Percentiles rank a stretch among this genome's conserved stretches.
Conservation (phyloP, 805 yeast species). For the Saccharomyces paradoxus region DNA sequence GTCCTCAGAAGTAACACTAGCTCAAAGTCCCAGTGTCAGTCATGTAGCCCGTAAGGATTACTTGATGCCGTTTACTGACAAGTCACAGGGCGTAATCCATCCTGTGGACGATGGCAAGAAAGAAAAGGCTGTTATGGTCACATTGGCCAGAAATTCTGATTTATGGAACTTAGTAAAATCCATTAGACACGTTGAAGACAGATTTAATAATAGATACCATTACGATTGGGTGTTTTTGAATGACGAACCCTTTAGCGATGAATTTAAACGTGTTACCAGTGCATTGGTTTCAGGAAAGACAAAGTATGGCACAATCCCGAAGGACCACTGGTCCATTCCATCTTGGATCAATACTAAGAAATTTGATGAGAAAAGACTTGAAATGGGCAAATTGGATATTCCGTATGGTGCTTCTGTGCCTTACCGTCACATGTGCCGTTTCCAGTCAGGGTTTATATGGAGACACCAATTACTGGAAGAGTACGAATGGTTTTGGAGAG, state of each 20-base stretch:
- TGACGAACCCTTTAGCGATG: slow-evolving; percentile 53
- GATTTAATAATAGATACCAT: slow-evolving; percentile 53
- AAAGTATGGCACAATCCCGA: slow-evolving; percentile 53
- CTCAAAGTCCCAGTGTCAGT: neutral
- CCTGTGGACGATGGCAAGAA: slow-evolving; percentile 30
- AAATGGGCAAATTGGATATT: slow-evolving; percentile 38
- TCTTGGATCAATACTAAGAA: slow-evolving; percentile 47
- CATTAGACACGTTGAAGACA: slow-evolving; percentile 52
- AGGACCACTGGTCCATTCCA: slow-evolving; percentile 67
- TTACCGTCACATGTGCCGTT: slow-evolving; percentile 62
- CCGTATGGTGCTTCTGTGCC: slow-evolving; percentile 52
- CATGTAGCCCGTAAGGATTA: slow-evolving; percentile 5
- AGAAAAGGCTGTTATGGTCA: slow-evolving; percentile 59
- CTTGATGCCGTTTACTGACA: slow-evolving; percentile 25
- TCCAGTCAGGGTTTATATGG: slow-evolving; percentile 49
- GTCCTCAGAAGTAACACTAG: neutral
- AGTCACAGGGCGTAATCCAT: slow-evolving; percentile 23
- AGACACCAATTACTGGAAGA: slow-evolving; percentile 47
- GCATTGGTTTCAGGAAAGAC: slow-evolving; percentile 51
- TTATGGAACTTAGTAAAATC: slow-evolving; percentile 49
- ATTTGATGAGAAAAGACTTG: slow-evolving; percentile 39
- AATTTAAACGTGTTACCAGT: slow-evolving; percentile 43
- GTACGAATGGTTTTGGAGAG: slow-evolving; percentile 71
- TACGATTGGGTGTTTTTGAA: slow-evolving; percentile 79
- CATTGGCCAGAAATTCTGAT: slow-evolving; percentile 64